Evolutionary conservation across 192 early-diverging fungal genomes (phyloP), one percentile per base, ranked within the genome.

Genomic region (Gryganskiella cystojenkinii): DNA sequence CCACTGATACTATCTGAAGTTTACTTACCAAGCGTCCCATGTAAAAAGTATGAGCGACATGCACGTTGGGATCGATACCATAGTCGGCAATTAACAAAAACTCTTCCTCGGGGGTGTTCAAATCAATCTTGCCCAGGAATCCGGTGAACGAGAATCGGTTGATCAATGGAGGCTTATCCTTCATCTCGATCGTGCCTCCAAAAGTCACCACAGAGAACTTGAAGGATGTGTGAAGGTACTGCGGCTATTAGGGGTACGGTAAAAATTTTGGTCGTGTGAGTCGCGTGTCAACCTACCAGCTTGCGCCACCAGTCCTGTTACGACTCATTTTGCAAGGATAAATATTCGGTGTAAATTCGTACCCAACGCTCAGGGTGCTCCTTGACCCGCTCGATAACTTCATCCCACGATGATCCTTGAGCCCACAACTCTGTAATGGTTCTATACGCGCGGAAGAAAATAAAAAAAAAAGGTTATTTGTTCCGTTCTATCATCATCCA

Each of bases 141-240:
- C 82, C 90, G n/a, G 98, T 80, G 73, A 92, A 99, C 6, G 91
- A 79, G 64, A 98, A 96, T 0, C 84, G 83, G 52, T 99, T 86
- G 45, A 99, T 98, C 25, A 93, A 84, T 0, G 80, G 81, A 0
- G 96, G 66, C 78, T 98, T 94, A 60, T 95, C 86, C 43, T 87
- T 71, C n/a, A 86, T 81, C 28, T 90, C 73, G 56, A 93, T 86
- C 33, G 94, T 93, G 28, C 80, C 74, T 53, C 92, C 92, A 73
- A 95, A 98, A 11, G 88, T 86, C 6, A 89, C 85, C 4, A 98
- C 90, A 0, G 70, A 81, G 60, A 94, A 94, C 72, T 91, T 91
- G 83, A 95, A 95, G 13, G 92, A 88, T 4, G 67, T 65, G 11
- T 80, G 19, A 40, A 79, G 84, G 74, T 87, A 92, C 15, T 65